Percentiles rank a stretch among this genome's conserved stretches.
These are phyloP conservation scores for Cryphonectria radicalis DNA, from an alignment of 2,329 filamentous ascomycete species.

Conservation along the genomic window DNA sequence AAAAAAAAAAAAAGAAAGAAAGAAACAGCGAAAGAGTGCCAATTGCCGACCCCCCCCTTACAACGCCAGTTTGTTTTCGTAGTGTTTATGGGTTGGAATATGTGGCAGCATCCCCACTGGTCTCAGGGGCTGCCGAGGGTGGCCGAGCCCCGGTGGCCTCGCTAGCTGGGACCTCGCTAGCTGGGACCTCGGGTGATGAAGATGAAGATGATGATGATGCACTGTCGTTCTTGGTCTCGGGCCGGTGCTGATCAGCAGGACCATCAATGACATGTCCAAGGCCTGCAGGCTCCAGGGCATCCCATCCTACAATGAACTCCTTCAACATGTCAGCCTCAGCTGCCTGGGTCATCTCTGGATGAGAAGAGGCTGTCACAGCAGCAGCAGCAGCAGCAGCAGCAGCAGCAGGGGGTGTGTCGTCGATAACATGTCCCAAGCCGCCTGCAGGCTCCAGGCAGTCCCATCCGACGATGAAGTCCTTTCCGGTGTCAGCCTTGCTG, in stretches of 20 bases:
- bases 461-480: neutral
- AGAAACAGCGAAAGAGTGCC: no score
- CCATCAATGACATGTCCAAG: neutral
- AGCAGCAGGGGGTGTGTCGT: neutral
- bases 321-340: neutral
- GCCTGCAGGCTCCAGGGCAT: neutral
- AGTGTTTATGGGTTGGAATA: neutral
- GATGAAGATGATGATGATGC: neutral
- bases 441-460: neutral
- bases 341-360: neutral
- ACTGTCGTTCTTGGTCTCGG: neutral
- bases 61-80: constrained; percentile 17
- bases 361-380: neutral
- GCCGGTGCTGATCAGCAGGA: neutral
- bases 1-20: no score
- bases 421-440: neutral
- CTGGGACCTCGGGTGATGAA: neutral
- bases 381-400: neutral
- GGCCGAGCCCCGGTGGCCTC: no score
- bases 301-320: neutral
- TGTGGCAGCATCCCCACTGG: neutral
- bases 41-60: neutral
- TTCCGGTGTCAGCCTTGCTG: neutral
- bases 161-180: no score
- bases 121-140: neutral